These are phyloP conservation scores for Euphorbia pulcherrima DNA, from an alignment of 345 rosid genomes.

Conservation along the genomic window DNA sequence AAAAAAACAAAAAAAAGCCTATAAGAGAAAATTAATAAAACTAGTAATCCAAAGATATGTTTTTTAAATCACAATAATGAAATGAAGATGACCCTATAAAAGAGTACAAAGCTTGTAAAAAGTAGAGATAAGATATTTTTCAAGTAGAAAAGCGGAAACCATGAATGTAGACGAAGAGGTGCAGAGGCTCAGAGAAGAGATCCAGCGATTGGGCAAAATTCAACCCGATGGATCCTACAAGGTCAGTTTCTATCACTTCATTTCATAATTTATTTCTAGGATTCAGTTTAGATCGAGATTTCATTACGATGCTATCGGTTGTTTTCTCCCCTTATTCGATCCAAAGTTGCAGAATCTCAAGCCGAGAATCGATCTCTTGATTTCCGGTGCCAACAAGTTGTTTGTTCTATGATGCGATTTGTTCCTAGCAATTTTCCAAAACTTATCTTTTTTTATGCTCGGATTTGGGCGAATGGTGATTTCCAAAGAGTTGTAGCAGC, in stretches of 20 bases:
- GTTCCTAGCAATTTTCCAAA: not conserved
- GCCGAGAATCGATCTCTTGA: not conserved
- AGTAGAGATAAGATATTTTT: not conserved
- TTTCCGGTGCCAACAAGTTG: not conserved
- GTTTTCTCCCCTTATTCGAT: not conserved
- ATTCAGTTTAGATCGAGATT: not conserved
- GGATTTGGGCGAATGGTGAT: too few relatives aligned
- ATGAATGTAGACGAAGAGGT: conserved; percentile 96
- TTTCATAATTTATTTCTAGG: not conserved
- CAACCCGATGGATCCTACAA: conserved; percentile 88
- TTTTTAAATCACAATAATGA: too few relatives aligned
- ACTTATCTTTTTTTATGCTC: too few relatives aligned
- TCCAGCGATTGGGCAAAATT: conserved; percentile 66
- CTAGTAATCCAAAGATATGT: too few relatives aligned
- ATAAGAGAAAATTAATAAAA: too few relatives aligned
- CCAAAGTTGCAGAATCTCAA: not conserved
- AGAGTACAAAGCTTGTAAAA: not conserved
- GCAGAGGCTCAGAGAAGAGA: conserved; percentile 73
- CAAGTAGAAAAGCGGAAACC: conserved; percentile 12
- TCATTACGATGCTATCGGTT: not conserved
- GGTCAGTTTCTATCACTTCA: conserved; percentile 30
- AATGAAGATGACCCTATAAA: not conserved
- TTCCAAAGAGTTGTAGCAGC: too few relatives aligned
- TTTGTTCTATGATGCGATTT: not conserved
- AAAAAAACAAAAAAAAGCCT: too few relatives aligned